Conservation (phyloP, 495 filamentous ascomycete species). For the Bathelium albidoporum region DNA sequence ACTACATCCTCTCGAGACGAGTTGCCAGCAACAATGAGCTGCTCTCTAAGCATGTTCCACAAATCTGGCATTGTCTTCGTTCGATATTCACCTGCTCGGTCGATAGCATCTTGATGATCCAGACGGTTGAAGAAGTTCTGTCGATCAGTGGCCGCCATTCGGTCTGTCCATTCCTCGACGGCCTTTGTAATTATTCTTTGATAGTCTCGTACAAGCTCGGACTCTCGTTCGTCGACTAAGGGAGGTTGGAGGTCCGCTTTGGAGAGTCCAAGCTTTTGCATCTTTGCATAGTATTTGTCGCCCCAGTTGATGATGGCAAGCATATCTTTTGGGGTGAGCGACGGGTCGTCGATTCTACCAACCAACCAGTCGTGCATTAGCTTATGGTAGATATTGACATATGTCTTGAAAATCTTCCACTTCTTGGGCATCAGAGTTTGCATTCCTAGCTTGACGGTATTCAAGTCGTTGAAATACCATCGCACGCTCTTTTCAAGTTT, state of each 20-base stretch:
- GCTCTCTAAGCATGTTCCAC: constrained; percentile 95
- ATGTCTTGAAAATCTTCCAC: constrained; percentile 92
- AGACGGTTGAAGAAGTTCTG: constrained; percentile 67
- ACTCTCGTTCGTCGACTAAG: constrained; percentile 76
- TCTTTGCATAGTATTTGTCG: constrained; percentile 91
- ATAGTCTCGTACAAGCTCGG: constrained; percentile 86
- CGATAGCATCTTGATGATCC: constrained; percentile 69
- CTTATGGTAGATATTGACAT: constrained; percentile 77
- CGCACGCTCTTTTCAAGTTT: constrained; percentile 70
- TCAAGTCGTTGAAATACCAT: constrained; percentile 97
- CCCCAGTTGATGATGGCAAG: constrained; percentile 89
- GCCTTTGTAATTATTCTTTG: constrained; percentile 86
- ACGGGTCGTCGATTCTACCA: constrained; percentile 66
- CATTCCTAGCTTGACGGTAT: constrained; percentile 84
- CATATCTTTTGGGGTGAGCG: constrained; percentile 65
- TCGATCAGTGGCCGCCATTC: constrained; percentile 70
- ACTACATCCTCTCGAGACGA: constrained; percentile 77
- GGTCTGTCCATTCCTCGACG: constrained; percentile 95
- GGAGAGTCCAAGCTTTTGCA: constrained; percentile 69
- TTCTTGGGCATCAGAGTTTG: constrained; percentile 83
- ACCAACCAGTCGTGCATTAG: constrained; percentile 92
- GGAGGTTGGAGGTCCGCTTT: constrained; percentile 60
- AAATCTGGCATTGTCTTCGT: constrained; percentile 83
- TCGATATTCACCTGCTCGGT: constrained; percentile 77
- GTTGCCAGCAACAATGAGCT: constrained; percentile 67